phyloP scores from a whole-genome alignment of 305 asterid species.

The Fraxinus sp. region DNA sequence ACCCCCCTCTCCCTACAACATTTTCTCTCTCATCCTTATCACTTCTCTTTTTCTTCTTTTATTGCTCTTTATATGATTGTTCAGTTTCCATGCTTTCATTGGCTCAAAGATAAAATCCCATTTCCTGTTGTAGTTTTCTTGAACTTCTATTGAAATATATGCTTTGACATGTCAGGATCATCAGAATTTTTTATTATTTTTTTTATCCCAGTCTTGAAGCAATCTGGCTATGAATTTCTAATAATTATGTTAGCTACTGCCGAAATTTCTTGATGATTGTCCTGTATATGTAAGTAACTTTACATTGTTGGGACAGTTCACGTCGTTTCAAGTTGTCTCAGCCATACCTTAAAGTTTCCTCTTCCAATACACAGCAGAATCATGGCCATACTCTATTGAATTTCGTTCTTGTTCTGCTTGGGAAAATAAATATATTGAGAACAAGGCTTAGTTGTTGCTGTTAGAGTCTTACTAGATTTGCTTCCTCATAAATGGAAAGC shows the following conservation, averaged over 20 bases:
- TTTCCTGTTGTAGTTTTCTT: slow-evolving; percentile 27
- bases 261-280: background rate
- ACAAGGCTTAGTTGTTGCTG: background rate
- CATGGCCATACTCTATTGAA: background rate
- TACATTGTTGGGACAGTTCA: background rate
- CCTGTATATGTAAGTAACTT: slow-evolving; percentile 33
- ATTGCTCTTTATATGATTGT: slow-evolving; percentile 24
- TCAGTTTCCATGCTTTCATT: slow-evolving; percentile 28
- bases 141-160: slow-evolving; percentile 18
- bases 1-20: slow-evolving; percentile 9
- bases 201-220: slow-evolving; percentile 3
- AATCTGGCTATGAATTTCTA: slow-evolving; percentile 7
- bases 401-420: background rate
- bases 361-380: background rate
- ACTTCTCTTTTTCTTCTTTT: slow-evolving; percentile 19
- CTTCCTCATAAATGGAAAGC: slow-evolving; percentile 46
- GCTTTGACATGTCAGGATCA: slow-evolving; percentile 18
- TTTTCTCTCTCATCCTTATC: slow-evolving; percentile 17
- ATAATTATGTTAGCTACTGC: slow-evolving; percentile 17
- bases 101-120: slow-evolving; percentile 25
- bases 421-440: background rate
- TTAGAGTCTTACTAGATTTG: background rate
- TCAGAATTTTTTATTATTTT: background rate
- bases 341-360: background rate
- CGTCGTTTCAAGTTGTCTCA: background rate